Base-by-base conservation (phyloP, 1,284 basidiomycete genomes). In the Naganishia albida region DNA sequence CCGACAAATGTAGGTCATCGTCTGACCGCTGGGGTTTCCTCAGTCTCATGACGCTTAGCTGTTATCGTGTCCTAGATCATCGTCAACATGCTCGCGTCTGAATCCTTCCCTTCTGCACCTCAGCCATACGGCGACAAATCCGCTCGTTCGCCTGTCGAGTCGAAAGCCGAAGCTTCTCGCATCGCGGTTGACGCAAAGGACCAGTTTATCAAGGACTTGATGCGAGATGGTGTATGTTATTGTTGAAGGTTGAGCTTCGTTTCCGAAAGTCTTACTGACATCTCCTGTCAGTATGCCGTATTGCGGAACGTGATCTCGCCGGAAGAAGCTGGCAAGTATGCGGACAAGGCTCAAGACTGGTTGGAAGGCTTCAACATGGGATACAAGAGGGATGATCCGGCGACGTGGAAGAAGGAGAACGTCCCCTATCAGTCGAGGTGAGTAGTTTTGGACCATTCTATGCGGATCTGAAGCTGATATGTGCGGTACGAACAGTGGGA, bases 341-440 rank as follows among this genome's bases (percentile, higher is more conserved):
- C 68, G 12, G 62, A 70, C 20, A 44, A 65, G 23, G 75, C 73
- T 3, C 59, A 71, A 42, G 67, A 67, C 10, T 79, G 77, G 74
- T 67, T 77, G 38, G 73, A 73, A 63, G 70, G 67, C 3, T 77
- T 75, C 56, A 46, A 66, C 10, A 48, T 74, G 38, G 77, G 77
- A 15, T 78, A 72, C 69, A 73, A 78, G 65, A 65, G 75, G 28
- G 70, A 75, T 46, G 75, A 78, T 66, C 68, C 65, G 18, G 65
- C 69, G 13, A 79, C 78, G 1, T 75, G 73, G 69, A 62, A 39
- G 34, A 62, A 42, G 25, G 65, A 53, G n/a, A 55, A 60, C 39
- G 25, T 66, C 18, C 55, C 56, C 16, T n/a, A 39, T 7, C 39
- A 49, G n/a, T 43, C 25, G 40, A 62, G 44, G 64, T 52, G 13